Conservation (phyloP, 1,139 yeast genomes). For the Taphrina populina region DNA sequence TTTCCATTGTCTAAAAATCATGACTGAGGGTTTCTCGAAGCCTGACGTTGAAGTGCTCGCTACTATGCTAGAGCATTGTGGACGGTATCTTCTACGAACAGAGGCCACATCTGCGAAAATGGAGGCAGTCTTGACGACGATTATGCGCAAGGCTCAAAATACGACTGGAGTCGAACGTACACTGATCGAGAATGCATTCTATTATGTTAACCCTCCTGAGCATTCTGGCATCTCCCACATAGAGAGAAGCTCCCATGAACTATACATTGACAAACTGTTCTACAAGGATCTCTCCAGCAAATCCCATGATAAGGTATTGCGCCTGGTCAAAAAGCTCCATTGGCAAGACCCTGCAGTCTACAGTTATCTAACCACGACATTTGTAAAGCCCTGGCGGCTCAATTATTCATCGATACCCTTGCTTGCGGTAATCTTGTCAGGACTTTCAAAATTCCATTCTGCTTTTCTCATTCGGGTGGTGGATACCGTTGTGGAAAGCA, state of each 20-base stretch:
- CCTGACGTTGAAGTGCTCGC: constrained; percentile 66
- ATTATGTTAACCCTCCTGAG: constrained; percentile 62
- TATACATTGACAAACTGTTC: constrained; percentile 44
- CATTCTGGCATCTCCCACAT: constrained; percentile 41
- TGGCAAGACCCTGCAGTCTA: constrained; percentile 51
- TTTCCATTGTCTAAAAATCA: constrained; percentile 52
- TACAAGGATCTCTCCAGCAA: constrained; percentile 53
- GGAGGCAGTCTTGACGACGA: constrained; percentile 60
- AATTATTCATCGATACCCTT: constrained; percentile 56
- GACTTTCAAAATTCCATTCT: constrained; percentile 47
- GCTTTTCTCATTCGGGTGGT: constrained; percentile 52
- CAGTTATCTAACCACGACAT: constrained; percentile 53
- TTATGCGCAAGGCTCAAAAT: constrained; percentile 56
- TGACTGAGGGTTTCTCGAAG: constrained; percentile 60
- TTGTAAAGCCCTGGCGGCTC: constrained; percentile 62
- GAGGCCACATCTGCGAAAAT: constrained; percentile 61
- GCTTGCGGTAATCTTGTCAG: constrained; percentile 55
- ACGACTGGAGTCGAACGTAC: constrained; percentile 57
- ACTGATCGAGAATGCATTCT: constrained; percentile 61
- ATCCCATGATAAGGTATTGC: constrained; percentile 47
- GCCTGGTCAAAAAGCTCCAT: constrained; percentile 52
- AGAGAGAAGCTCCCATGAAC: constrained; percentile 43
- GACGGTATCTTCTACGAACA: constrained; percentile 63
- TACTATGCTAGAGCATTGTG: constrained; percentile 71
- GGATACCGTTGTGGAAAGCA: constrained; percentile 66